These are phyloP conservation scores for Dactylonectria macrodidyma DNA, from an alignment of 2,329 filamentous ascomycete species.

Conservation along the genomic window DNA sequence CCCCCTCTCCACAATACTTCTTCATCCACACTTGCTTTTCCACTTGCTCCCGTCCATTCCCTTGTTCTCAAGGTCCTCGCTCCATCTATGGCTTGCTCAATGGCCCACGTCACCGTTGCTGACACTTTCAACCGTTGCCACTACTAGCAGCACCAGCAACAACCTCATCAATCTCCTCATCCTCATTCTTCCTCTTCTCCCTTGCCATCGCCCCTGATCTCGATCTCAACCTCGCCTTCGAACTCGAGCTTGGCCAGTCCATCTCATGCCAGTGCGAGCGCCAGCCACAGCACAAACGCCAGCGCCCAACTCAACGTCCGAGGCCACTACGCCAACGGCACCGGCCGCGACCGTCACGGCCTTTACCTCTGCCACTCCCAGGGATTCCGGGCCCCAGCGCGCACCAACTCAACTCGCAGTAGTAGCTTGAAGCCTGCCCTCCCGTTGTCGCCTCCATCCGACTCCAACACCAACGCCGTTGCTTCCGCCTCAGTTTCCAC, in stretches of 20 bases:
- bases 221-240: constrained; percentile 8
- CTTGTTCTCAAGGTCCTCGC: constrained; percentile 12
- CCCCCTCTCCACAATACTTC: constrained; percentile 26
- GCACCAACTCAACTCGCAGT: constrained; percentile 34
- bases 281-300: constrained; percentile 20
- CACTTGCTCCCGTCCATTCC: constrained; percentile 22
- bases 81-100: constrained; percentile 10
- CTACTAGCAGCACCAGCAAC: constrained; percentile 38
- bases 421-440: constrained; percentile 40
- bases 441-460: constrained; percentile 39
- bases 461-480: constrained; percentile 38
- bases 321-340: constrained; percentile 5
- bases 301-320: constrained; percentile 9
- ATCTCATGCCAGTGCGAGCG: constrained; percentile 17
- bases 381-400: constrained; percentile 15
- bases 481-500: constrained; percentile 35
- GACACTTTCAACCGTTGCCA: constrained; percentile 34
- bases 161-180: neutral
- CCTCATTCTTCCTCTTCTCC: constrained; percentile 12
- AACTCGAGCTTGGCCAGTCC: neutral
- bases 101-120: constrained; percentile 48
- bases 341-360: constrained; percentile 24
- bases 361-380: constrained; percentile 20
- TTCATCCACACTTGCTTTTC: constrained; percentile 3
- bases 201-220: constrained; percentile 21